Evolutionary conservation across 2,329 filamentous ascomycete species (phyloP), one percentile per base, ranked within the genome.

Genomic region (Camptophora hylomeconis): DNA sequence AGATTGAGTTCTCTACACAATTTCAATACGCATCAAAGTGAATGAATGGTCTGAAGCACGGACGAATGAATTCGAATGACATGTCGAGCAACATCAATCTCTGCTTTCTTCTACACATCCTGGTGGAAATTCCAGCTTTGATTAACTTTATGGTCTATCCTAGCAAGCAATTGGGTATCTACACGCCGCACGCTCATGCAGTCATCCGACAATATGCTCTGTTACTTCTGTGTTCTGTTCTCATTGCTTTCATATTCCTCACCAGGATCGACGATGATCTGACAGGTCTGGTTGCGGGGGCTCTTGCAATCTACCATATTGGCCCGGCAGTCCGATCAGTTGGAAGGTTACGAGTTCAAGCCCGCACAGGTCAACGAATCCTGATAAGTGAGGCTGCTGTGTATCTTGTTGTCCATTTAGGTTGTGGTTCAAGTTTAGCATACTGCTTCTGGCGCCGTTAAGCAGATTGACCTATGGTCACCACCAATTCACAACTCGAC

Each of bases 171-270:
- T 46, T 57, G 10, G 32, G 42, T 3, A 21, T 28, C 4, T 38
- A 49, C 20, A 48, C 50, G 19, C 48, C 50, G 7, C 43, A 51
- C 36, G 49, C 54, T 7, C 47, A 56, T 21, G 40, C 50, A 14
- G 27, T 49, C 7, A 49, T 58, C 26, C 41, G 45, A 17, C 54
- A 58, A 41, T 58, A 57, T 33, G 52, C 53, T n/a, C 35, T 53
- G 5, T 42, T 57, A 1, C 41, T 58, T 4, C 27, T 56, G 10
- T 31, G 39, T 9, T 50, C 52, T 7, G 47, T 42, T 32, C 35
- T 56, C 20, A 45, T 58, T 16, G 49, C 53, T 4, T 16, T 46
- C 4, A 39, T 48, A 7, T 55, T 56, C 28, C 39, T 45, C 21
- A 17, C 38, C 5, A 37, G 47, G 2, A 36, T 40, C n/a, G 11